Evolutionary conservation across 179 eudicot genomes (phyloP).

Genomic region (Patellifolia procumbens): DNA sequence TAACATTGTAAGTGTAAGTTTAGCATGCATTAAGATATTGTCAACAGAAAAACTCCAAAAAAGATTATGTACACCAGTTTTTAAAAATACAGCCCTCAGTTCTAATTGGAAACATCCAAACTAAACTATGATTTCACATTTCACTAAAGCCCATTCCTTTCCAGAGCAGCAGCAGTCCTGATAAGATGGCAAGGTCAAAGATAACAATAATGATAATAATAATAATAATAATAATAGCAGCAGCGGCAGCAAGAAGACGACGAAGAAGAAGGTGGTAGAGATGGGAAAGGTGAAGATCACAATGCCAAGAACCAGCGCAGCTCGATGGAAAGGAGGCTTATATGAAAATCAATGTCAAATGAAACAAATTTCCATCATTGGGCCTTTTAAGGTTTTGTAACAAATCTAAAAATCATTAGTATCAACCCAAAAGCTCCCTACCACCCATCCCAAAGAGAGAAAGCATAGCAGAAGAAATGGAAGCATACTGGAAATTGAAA

Average conservation of each 20-base stretch:
- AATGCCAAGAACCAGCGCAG: constrained; percentile 22
- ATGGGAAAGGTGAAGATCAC: not conserved
- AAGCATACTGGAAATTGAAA: not conserved
- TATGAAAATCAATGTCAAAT: constrained; percentile 16
- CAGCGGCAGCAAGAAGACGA: too few species aligned
- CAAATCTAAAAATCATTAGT: not conserved
- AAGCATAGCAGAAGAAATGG: not conserved
- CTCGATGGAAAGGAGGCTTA: constrained; percentile 39
- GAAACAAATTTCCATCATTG: constrained; percentile 11
- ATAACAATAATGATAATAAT: not conserved
- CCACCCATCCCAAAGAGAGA: not conserved
- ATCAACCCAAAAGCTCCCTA: not conserved
- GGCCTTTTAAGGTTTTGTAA: constrained; percentile 4
- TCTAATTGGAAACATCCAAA: not conserved
- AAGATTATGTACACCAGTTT: not conserved
- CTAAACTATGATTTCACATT: constrained; percentile 21
- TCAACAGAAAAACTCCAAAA: not conserved
- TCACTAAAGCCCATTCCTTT: constrained; percentile 31
- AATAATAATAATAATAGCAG: not conserved
- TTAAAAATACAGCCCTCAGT: constrained; percentile 30
- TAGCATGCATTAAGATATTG: not conserved
- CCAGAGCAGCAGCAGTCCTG: constrained; percentile 26
- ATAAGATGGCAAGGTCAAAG: not conserved
- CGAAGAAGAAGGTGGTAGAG: not conserved
- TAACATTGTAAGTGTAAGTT: not conserved